Base-by-base conservation (phyloP, 306 rosid species). In the Castanopsis chinensis region DNA sequence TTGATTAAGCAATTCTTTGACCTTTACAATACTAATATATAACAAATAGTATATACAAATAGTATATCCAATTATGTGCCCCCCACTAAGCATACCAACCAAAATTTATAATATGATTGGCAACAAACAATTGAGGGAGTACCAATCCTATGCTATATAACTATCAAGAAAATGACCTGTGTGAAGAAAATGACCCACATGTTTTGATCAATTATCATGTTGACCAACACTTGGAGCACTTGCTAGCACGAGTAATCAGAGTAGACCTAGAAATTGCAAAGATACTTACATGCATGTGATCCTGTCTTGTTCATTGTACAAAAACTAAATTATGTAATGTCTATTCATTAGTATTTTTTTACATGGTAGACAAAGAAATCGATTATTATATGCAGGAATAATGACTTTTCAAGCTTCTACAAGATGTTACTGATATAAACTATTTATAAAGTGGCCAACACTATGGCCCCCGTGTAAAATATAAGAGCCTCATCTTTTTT, bases 401-500 rank as follows among this genome's bases (percentile, higher is more conserved):
- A 81, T 81, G 88, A 67, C 79, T 61, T 41, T 52, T 53, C 13
- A 52, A 52, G 52, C 25, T 59, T 67, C 72, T 76, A 74, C n/a
- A 37, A 37, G 52, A 73, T 51, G 76, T 32, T 77, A 70, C 51
- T 45, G 74, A 58, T 43, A 76, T 37, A 8, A 37, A 37, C 45
- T 37, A 37, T 37, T 37, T 37, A 37, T 59, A 80, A 86, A 89
- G 93, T 89, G 88, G 93, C 85, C 53, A 81, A 88, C 93, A 86
- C 30, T 63, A 35, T 81, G 96, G 87, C 64, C 93, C 94, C 90
- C 17, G 12, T 49, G 15, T 3, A 49, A n/a, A n/a, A 49, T 49
- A 49, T 4, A 18, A 60, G 5, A 33, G 53, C 51, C 45, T 76
- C 56, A 19, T 9, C 33, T 17, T 75, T 72, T n/a, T 72, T 65